A percentile compares a stretch with the other conserved stretches of the same genome.
Conservation (phyloP, 2,329 filamentous ascomycete species). For the Leptographium procerum region DNA sequence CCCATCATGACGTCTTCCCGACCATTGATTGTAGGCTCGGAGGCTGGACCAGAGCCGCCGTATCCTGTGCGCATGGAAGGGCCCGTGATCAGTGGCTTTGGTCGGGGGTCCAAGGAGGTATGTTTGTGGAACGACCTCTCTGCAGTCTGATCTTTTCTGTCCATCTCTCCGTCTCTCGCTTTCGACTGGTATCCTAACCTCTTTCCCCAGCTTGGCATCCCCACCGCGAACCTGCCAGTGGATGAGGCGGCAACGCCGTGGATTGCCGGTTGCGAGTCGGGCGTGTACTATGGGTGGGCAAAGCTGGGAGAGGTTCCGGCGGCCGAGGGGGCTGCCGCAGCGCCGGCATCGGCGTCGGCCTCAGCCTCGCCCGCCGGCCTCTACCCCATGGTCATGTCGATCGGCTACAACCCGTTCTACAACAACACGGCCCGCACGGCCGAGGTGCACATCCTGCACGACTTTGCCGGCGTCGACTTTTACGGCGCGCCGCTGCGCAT, state of each 20-base stretch:
- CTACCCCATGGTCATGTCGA: conserved; percentile 84
- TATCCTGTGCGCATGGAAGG: conserved; percentile 79
- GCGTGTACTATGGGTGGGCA: conserved; percentile 92
- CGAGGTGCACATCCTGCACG: conserved; percentile 80
- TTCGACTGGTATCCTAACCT: too few species aligned
- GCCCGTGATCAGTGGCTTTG: conserved; percentile 84
- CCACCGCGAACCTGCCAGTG: conserved; percentile 84
- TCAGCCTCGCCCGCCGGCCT: conserved; percentile 24
- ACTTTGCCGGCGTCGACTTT: conserved; percentile 63
- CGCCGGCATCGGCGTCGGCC: conserved; percentile 6
- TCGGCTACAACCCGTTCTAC: conserved; percentile 97
- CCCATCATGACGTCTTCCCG: conserved; percentile 28
- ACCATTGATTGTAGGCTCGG: conserved; percentile 60
- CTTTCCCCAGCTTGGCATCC: conserved; percentile 66
- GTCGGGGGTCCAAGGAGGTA: conserved; percentile 85
- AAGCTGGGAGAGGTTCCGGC: conserved; percentile 1
- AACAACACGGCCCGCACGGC: conserved; percentile 79
- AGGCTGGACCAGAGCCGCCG: conserved; percentile 61
- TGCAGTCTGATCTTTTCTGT: neutral
- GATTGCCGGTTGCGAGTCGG: conserved; percentile 55
- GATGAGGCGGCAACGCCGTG: conserved; percentile 48
- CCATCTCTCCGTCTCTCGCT: neutral
- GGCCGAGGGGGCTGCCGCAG: conserved; percentile 2
- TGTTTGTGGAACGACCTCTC: conserved; percentile 10
- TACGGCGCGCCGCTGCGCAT: conserved; percentile 73